Base-by-base conservation (phyloP, 345 rosid genomes). In the Euphorbia lathyris region DNA sequence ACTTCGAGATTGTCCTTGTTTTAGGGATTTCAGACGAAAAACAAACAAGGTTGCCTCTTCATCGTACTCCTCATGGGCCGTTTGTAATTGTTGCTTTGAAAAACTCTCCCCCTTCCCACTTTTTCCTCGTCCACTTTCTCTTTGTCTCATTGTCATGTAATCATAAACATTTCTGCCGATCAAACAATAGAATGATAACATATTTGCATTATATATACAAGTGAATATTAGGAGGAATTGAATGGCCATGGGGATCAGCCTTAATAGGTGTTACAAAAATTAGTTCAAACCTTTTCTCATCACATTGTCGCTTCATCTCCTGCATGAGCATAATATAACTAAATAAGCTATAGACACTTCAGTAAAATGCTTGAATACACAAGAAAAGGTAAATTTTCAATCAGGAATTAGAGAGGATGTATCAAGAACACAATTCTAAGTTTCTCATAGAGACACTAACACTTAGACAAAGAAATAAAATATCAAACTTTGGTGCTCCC, bases 231-330 rank as follows among this genome's bases (percentile, higher is more conserved):
- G 16, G 30, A 11, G 59, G 29, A 17, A 5, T 30, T 29, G 57
- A 3, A 4, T 29, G 58, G 29, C 53, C 20, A 23, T 53, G 53
- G 52, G 55, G 26, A 59, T 48, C 27, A 48, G 38, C 17, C 3
- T 48, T n/a, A 19, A 40, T 22, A 38, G 62, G 43, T 30, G n/a
- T 56, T 34, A 14, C 19, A 26, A 58, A 52, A 53, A 72, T 68
- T 75, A 57, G 26, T 51, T 72, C 80, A 22, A 56, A 92, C 99
- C 98, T 89, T 86, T 92, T 96, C 78, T 88, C 97, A 59, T 96
- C 92, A 34, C 99, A 96, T 70, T 87, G 97, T 51, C 81, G 87
- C 83, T 96, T 96, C 99, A 96, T 96, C 74, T 92, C 99, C 99
- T 96, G 89, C 69, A 80, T 52, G 60, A 61, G 40, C 8, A 55